Evolutionary conservation across 2,329 filamentous ascomycete species (phyloP), one percentile per base, ranked within the genome.

Genomic region (Magnaporthales sp.): DNA sequence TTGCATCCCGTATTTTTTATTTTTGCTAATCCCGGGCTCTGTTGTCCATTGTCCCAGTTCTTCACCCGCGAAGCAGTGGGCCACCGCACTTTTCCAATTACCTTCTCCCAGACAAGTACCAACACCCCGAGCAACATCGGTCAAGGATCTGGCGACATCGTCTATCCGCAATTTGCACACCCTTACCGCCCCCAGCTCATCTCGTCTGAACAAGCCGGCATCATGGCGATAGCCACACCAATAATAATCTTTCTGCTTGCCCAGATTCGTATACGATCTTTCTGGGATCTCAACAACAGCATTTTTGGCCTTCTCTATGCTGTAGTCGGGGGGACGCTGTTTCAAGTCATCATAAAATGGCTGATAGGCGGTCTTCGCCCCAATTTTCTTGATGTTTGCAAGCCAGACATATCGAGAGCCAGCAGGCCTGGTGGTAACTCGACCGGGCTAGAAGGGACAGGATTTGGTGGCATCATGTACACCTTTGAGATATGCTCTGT

Each of bases 311-410:
- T 92, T 0, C 77, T 91, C 0, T 92, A 92, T 79, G 81, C 85
- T 0, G 82, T 91, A 68, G 89, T 91, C 76, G 80, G 83, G 7
- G 88, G 88, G 3, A 86, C 89, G 15, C 85, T 92, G 64, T 91
- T 92, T 78, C 90, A 92, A 73, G 89, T 92, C 70, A 89, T 91
- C 72, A 72, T 92, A 74, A 92, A 92, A 77, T 89, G 85, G 83
- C 83, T 92, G 56, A 91, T 92, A 69, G 90, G 90, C 13, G 89
- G 89, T 19, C 78, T 90, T 24, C 83, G 89, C n/a, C 89, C 89
- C 0, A 86, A 91, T 74, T 92, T 91, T 78, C 81, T 91, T 24
- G 82, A 80, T 24, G 89, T 90, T 65, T 92, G 89, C 72, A 84
- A 89, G 74, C 90, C 89, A 0, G 81, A 82, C 67, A 71, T 76